Conservation (phyloP, 2,329 filamentous ascomycete genomes). For the Celoporthe dispersa region DNA sequence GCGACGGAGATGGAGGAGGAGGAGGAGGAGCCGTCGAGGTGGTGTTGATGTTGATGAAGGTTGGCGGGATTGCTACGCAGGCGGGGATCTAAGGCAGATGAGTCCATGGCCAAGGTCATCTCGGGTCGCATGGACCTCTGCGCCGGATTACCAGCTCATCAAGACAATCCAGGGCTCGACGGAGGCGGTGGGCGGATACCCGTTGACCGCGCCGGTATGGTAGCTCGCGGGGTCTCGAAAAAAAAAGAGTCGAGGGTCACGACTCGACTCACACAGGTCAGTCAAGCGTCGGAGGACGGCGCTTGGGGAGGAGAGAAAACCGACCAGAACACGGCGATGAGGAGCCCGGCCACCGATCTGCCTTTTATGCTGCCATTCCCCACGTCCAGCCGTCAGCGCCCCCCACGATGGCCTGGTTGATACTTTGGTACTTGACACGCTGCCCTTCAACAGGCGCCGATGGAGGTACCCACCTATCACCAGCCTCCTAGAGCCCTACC, state of each 20-base stretch:
- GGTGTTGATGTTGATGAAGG: background rate
- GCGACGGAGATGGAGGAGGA: slow-evolving; percentile 23
- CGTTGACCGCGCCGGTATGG: slow-evolving; percentile 13
- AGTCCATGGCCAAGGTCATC: slow-evolving; percentile 25
- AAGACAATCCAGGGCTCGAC: background rate
- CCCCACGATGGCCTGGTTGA: background rate
- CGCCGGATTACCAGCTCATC: slow-evolving; percentile 9
- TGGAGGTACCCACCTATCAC: slow-evolving; percentile 3
- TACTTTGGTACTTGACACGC: background rate
- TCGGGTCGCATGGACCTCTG: slow-evolving; percentile 15
- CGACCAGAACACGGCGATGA: slow-evolving; percentile 18
- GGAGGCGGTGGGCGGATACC: slow-evolving; percentile 3
- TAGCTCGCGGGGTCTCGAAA: slow-evolving; percentile 3
- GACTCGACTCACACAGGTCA: slow-evolving; percentile 3
- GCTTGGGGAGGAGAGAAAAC: slow-evolving; percentile 26
- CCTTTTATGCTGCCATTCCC: slow-evolving; percentile 7
- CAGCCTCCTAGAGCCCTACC: background rate
- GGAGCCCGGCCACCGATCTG: slow-evolving; percentile 24
- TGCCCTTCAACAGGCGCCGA: background rate
- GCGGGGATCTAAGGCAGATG: slow-evolving; percentile 29
- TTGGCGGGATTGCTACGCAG: slow-evolving; percentile 26
- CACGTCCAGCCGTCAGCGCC: background rate
- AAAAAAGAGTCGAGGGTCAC: background rate
- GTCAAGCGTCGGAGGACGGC: slow-evolving; percentile 26
- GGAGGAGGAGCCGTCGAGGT: slow-evolving; percentile 14